A percentile compares a stretch with the other conserved stretches of the same genome.
Evolutionary conservation across 2,329 filamentous ascomycete species (phyloP).

Genomic region (Colletotrichum lindemuthianum): DNA sequence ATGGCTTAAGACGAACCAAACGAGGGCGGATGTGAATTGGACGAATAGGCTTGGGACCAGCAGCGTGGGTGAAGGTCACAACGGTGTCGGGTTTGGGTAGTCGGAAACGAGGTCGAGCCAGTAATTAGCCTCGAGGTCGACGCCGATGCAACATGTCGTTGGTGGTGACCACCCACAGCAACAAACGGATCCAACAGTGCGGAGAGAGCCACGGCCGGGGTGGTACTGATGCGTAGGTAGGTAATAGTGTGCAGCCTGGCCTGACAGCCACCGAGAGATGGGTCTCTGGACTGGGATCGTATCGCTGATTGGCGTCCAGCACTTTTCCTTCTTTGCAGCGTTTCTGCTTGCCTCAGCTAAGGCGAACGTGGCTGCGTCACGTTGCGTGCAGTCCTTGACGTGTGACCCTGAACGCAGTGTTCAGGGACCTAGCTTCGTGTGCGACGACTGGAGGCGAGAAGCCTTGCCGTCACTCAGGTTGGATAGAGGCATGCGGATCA

Average conservation of each 20-base stretch:
- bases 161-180: conserved; percentile 18
- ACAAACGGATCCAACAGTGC: conserved; percentile 32
- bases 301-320: conserved; percentile 9
- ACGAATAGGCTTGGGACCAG: conserved; percentile 31
- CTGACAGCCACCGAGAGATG: conserved; percentile 10
- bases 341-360: conserved; percentile 30
- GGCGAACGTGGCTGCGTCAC: conserved; percentile 25
- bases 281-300: conserved; percentile 1
- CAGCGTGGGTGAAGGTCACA: conserved; percentile 25
- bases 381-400: conserved; percentile 25
- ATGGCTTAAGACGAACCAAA: conserved; percentile 28
- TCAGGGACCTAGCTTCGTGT: too few relatives aligned
- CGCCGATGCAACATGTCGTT: conserved; percentile 31
- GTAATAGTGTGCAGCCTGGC: conserved; percentile 2
- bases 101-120: conserved; percentile 21
- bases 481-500: conserved; percentile 6
- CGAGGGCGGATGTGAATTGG: conserved; percentile 17
- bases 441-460: background rate
- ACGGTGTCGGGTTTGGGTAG: conserved; percentile 5
- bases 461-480: background rate
- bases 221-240: background rate
- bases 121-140: conserved; percentile 15
- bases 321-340: background rate
- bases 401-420: too few relatives aligned
- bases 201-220: conserved; percentile 14